Base-by-base conservation (phyloP, 805 yeast genomes). In the Zygotorulaspora sp. region DNA sequence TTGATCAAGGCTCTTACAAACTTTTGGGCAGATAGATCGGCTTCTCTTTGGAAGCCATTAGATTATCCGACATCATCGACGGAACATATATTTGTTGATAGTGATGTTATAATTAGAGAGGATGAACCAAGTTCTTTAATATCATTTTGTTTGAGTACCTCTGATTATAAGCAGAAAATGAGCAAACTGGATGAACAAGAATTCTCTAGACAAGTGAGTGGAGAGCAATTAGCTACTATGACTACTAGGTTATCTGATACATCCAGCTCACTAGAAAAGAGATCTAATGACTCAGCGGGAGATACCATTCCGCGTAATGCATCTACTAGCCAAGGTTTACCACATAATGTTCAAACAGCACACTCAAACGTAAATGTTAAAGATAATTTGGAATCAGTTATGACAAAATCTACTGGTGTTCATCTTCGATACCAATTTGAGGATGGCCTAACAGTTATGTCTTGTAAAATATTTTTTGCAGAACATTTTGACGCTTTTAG, bases 11-110 rank as follows among this genome's bases (percentile, higher is more conserved):
- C 95, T 0, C 66, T 94, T 39, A 77, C 95, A 0, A 86, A 80
- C 51, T 92, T 92, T 61, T 92, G 97, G 97, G 97, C 97, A 1
- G 97, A 92, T 62, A 68, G 98, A 52, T 85, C 97, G 1, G 92
- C 97, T 0, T 82, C 94, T 1, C 71, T 92, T 14, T 94, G 97
- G 97, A 88, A 85, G 48, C 95, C 96, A 0, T 67, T 92, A 22
- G 81, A 76, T 13, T 89, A 88, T 61, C 96, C 97, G 1, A 68
- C 89, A 2, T 47, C 63, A 2, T 73, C 88, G 0, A 73, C 82
- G 0, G 97, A 92, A 55, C 97, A 92, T 58, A 77, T 90, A 1
- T 92, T 92, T 67, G 87, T 86, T 13, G 97, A 94, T 55, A 85
- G 95, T 6, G 87, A 85, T 58, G 95, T 92, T 14, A 80, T 92